Evolutionary conservation across 2,329 filamentous ascomycete genomes (phyloP), one percentile per base, ranked within the genome.

Genomic region (Monilinia aucupariae): DNA sequence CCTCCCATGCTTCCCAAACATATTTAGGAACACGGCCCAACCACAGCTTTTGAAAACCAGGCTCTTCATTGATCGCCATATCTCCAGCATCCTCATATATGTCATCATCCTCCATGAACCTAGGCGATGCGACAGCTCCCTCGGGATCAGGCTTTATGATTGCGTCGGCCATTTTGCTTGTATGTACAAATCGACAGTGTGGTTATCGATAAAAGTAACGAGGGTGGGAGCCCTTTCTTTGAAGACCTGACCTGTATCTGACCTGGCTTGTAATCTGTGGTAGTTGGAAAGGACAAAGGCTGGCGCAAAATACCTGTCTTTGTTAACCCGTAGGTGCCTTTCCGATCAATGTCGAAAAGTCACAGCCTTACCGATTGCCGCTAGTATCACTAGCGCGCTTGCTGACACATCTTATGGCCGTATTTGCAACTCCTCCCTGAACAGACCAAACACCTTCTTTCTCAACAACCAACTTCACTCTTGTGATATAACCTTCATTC

Each of bases 1-100:
- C 81, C 34, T 79, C 78, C 90, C 92, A 96, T 51, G 87, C 83
- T 69, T 93, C 85, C 86, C 91, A 94, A 63, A 96, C 81, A 73
- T 89, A 88, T 67, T 86, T 85, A 25, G 92, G 91, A 50, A 96
- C 80, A 67, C 90, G 88, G 59, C 90, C 87, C 56, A 96, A 81
- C 79, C 91, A 96, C 37, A 84, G 73, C 59, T 74, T 75, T 68
- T 82, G 78, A 37, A 67, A 73, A 6, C 64, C 64, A 9, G 69
- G 67, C 39, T 73, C 69, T 48, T 65, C 66, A 55, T 74, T 74
- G 71, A 88, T 87, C 62, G 87, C 85, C 22, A 88, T 73, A 66
- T 88, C 85, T 50, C 84, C 84, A 2, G 83, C 81, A 70, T 88
- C 85, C 73, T 88, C 85, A 71, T 90, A 90, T 63, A 89, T 79